Evolutionary conservation across 1,139 yeast species (phyloP), one percentile per base, ranked within the genome.

Genomic region (Pichia terricola): DNA sequence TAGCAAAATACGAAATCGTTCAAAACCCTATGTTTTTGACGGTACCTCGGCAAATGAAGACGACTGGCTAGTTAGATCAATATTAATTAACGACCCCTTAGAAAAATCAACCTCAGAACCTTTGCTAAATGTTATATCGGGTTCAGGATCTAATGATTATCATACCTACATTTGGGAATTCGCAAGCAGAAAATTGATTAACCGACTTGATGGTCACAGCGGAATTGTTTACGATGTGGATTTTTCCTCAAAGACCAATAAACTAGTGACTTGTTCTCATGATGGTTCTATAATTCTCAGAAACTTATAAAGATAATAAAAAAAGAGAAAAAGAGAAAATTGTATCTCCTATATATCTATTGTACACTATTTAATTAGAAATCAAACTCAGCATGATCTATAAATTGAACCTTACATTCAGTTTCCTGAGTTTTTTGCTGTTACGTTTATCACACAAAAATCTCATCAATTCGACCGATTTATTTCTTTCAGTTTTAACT

Each of bases 221-320:
- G 84, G 87, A 0, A 62, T 78, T 0, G 84, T 79, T 1, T 62
- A 79, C 30, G 87, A 77, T 56, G 74, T 81, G 4, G 77, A 72
- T 52, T 69, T 62, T 47, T 50, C 51, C 4, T 74, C 69, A 50
- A 69, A 73, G 0, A 48, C 47, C 4, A 63, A 64, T 0, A 65
- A 76, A 27, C 36, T 73, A 11, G 55, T 67, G 9, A 70, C 79
- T 9, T 56, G 74, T 8, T 72, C 81, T 3, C 61, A 66, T 3
- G 83, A 76, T 55, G 79, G 80, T 0, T 60, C 68, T 2, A 54
- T 76, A 2, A 68, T 77, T 3, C 60, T 77, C 5, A 62, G 80
- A 51, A 68, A 45, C 32, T 39, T 56, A 33, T 55, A 44, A 34
- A 30, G 11, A 8, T 30, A 28, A 26, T 8, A 25, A 33, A 33